Conservation (phyloP, 495 filamentous ascomycete genomes). For the Podospora sp. region DNA sequence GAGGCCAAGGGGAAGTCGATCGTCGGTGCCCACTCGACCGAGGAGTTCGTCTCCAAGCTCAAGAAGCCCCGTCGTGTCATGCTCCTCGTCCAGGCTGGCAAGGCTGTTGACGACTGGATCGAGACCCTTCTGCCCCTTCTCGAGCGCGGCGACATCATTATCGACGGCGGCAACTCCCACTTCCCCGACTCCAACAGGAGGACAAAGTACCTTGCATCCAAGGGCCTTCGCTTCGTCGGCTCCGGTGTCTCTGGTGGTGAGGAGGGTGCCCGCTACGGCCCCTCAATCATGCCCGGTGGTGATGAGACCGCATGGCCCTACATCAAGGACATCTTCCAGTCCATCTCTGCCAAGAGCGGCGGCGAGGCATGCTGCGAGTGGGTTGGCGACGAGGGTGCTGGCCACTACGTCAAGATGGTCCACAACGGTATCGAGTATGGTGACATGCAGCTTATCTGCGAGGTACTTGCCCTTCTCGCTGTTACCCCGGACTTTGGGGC, state of each 20-base stretch:
- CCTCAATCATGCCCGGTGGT: slow-evolving; percentile 97
- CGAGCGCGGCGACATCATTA: slow-evolving; percentile 95
- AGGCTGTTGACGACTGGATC: slow-evolving; percentile 98
- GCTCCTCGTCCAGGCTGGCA: slow-evolving; percentile 97
- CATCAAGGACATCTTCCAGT: slow-evolving; percentile 99
- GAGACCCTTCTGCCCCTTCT: slow-evolving; percentile 87
- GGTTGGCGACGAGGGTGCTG: slow-evolving; percentile 98
- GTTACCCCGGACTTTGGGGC: neutral
- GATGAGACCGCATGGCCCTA: slow-evolving; percentile 97
- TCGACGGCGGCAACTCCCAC: slow-evolving; percentile 99
- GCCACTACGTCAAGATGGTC: slow-evolving; percentile 99
- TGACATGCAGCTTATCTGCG: slow-evolving; percentile 99
- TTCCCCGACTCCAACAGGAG: slow-evolving; percentile 98
- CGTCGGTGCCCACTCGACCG: slow-evolving; percentile 86
- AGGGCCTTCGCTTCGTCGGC: slow-evolving; percentile 95
- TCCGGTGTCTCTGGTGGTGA: slow-evolving; percentile 98
- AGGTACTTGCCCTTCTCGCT: slow-evolving; percentile 59
- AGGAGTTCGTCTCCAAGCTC: slow-evolving; percentile 93
- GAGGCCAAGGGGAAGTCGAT: slow-evolving; percentile 95
- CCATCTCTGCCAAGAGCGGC: slow-evolving; percentile 94
- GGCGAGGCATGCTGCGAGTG: slow-evolving; percentile 97
- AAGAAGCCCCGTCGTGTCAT: slow-evolving; percentile 96
- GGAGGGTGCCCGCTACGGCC: slow-evolving; percentile 96
- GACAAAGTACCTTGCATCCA: slow-evolving; percentile 76
- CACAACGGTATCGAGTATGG: slow-evolving; percentile 99